These are phyloP conservation scores for Calamus simplicifolius DNA, from an alignment of 176 grass and related monocot species.

Conservation along the genomic window DNA sequence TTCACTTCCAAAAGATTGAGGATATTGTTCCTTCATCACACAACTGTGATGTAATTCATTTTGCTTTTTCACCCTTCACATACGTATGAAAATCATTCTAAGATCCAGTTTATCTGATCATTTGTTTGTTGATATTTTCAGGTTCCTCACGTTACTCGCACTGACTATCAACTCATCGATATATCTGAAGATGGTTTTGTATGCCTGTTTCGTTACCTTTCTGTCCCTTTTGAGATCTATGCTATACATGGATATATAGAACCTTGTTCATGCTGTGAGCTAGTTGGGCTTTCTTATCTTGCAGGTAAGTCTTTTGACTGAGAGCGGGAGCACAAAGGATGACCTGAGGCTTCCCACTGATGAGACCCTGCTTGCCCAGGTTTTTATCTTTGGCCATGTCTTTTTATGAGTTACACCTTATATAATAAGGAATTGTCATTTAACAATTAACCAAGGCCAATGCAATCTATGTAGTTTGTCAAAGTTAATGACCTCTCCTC, in stretches of 20 bases:
- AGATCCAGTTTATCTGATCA: too few relatives aligned
- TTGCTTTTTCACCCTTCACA: not conserved
- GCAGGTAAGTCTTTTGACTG: not conserved
- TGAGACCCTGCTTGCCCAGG: slow-evolving; percentile 1
- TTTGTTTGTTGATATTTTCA: too few relatives aligned
- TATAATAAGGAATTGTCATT: too few relatives aligned
- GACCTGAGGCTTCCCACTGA: not conserved
- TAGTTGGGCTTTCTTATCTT: not conserved
- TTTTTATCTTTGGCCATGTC: not conserved
- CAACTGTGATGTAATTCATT: not conserved
- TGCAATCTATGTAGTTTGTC: too few relatives aligned
- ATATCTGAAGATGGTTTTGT: too few relatives aligned
- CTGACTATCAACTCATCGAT: too few relatives aligned
- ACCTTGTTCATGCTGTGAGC: not conserved
- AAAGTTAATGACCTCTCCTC: too few relatives aligned
- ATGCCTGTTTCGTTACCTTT: not conserved
- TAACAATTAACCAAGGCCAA: too few relatives aligned
- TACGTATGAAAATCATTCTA: not conserved
- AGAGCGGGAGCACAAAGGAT: slow-evolving; percentile 4
- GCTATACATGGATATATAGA: not conserved
- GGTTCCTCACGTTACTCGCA: too few relatives aligned
- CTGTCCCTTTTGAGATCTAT: not conserved
- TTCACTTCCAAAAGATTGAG: slow-evolving; percentile 1
- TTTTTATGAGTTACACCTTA: too few relatives aligned
- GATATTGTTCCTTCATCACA: not conserved